Base-by-base conservation (phyloP, 2,329 filamentous ascomycete species). In the Claviceps pusilla region DNA sequence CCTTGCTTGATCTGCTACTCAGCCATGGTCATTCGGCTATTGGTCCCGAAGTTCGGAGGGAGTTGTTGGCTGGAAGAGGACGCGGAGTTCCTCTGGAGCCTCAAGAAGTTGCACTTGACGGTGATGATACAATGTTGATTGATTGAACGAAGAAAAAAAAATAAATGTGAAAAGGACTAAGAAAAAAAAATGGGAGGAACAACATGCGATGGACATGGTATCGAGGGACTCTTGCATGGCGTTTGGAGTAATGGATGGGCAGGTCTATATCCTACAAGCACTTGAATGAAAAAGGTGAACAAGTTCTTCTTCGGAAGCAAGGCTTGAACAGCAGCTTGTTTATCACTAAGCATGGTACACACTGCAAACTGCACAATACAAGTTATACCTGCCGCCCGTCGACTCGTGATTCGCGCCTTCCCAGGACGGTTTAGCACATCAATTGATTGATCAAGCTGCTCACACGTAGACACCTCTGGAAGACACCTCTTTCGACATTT, bases 91-190 rank as follows among this genome's bases (percentile, higher is more conserved):
- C 69, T 0, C 65, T 83, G 28, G 84, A 87, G 67, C 78, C 69
- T 59, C 74, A 70, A 64, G 77, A 63, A 60, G 72, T 70, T 59
- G 73, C 65, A 29, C 71, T 79, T 61, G 82, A 89, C 61, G 90
- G 87, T 10, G 88, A 97, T 67, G 91, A 97, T 73, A 95, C 89
- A 16, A 96, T 96, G 89, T 75, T 89, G 64, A 78, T 89, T 63
- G 83, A 80, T 58, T 71, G 60, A 58, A 68, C 54, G 61, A 54
- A 35, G 29, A 19, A n/a, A 4, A 16, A 3, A 31, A 5, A 29
- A 10, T 7, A 29, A 1, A 24, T 24, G 24, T 24, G 24, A 24
- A 24, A 24, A 24, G 24, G 24, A 24, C 24, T 24, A 24, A 24
- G 28, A 29, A 6, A 7, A 47, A 46, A 14, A 14, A 42, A 14